These are phyloP conservation scores for Ustulina deusta DNA, from an alignment of 2,329 filamentous ascomycete species.

Conservation along the genomic window DNA sequence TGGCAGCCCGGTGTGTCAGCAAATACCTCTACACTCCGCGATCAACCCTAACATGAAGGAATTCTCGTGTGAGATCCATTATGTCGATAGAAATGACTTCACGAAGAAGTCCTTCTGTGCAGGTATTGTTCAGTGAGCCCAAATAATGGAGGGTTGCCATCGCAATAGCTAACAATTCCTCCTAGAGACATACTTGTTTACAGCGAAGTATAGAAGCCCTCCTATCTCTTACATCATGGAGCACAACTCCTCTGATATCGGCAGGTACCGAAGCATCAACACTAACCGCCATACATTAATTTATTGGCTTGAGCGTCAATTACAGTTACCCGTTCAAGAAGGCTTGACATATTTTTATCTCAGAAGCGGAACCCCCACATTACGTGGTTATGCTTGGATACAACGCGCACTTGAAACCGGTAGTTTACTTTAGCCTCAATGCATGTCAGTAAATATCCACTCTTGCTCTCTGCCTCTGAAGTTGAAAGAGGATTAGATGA, in stretches of 20 bases:
- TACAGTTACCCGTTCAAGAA: not conserved
- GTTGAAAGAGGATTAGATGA: not conserved
- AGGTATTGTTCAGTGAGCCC: too few relatives aligned
- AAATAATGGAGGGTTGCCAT: too few relatives aligned
- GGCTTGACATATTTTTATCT: not conserved
- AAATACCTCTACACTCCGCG: too few relatives aligned
- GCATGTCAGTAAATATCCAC: not conserved
- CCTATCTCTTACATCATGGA: too few relatives aligned
- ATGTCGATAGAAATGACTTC: too few relatives aligned
- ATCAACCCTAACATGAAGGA: too few relatives aligned
- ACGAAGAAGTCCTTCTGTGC: too few relatives aligned
- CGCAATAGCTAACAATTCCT: too few relatives aligned
- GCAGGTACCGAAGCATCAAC: not conserved
- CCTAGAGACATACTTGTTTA: too few relatives aligned
- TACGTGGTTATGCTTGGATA: not conserved
- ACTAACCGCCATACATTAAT: not conserved
- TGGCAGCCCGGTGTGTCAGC: too few relatives aligned
- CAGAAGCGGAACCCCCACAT: not conserved
- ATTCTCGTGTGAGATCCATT: too few relatives aligned
- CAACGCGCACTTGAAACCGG: not conserved
- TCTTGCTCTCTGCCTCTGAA: not conserved
- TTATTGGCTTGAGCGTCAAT: not conserved
- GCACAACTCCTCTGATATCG: not conserved
- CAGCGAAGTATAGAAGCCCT: too few relatives aligned
- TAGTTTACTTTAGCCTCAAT: slow-evolving; percentile 21